A percentile compares a stretch with the other conserved stretches of the same genome.
Evolutionary conservation across 2,329 filamentous ascomycete genomes (phyloP).

Genomic region (Exophiala viscosa): DNA sequence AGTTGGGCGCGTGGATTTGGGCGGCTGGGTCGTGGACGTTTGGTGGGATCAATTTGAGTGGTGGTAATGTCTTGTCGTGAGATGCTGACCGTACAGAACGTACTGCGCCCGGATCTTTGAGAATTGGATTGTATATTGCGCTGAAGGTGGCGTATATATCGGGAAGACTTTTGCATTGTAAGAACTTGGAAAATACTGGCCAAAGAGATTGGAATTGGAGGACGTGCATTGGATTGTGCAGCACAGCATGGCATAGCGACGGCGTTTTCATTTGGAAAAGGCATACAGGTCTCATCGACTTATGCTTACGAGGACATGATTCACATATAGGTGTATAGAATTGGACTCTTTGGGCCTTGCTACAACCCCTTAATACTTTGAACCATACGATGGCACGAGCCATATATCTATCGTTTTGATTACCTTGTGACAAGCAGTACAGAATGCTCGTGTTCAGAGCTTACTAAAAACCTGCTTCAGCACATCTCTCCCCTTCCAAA

Average conservation of each 20-base stretch:
- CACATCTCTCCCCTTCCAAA: slow-evolving; percentile 88
- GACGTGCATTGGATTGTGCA: too few species aligned
- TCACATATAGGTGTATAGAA: background rate
- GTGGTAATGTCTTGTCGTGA: slow-evolving; percentile 16
- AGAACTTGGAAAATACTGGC: too few species aligned
- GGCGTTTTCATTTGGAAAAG: background rate
- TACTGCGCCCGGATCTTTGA: too few species aligned
- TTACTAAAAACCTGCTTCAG: slow-evolving; percentile 74
- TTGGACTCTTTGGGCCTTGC: background rate
- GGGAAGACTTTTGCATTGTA: too few species aligned
- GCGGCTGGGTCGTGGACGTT: slow-evolving; percentile 43
- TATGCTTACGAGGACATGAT: background rate
- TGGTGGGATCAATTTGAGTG: slow-evolving; percentile 36
- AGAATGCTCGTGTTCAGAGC: background rate
- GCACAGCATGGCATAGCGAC: background rate
- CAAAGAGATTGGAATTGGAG: too few species aligned
- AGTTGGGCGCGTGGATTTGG: slow-evolving; percentile 44
- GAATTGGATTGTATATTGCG: too few species aligned
- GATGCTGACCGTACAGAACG: too few species aligned
- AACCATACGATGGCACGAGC: background rate
- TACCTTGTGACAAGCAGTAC: background rate
- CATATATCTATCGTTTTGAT: background rate
- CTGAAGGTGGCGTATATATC: too few species aligned
- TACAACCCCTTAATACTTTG: background rate
- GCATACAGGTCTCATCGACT: background rate